Percentiles rank a stretch among this genome's conserved stretches.
Evolutionary conservation across 495 filamentous ascomycete species (phyloP).

Genomic region (Penicillium odoratum): DNA sequence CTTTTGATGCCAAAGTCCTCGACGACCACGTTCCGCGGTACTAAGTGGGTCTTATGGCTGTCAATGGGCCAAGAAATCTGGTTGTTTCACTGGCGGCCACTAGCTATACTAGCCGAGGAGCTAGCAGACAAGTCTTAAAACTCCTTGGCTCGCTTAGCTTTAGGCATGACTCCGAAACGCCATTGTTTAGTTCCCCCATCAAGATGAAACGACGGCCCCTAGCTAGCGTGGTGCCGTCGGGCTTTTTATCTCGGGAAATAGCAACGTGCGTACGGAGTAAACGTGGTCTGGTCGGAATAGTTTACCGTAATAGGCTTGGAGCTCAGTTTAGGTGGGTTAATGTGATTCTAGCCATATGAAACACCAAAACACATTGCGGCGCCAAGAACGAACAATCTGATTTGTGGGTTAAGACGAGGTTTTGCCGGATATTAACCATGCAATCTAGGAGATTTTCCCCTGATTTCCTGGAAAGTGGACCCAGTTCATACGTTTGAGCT

Average conservation of each 20-base stretch:
- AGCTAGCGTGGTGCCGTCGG: neutral
- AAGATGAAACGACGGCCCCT: neutral
- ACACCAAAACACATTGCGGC: neutral
- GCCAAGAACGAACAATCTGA: neutral
- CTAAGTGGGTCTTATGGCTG: neutral
- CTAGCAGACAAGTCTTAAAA: neutral
- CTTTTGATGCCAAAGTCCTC: neutral
- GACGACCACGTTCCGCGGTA: neutral
- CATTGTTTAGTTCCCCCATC: neutral
- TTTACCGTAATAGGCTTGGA: neutral
- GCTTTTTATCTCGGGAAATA: neutral
- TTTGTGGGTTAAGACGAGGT: neutral
- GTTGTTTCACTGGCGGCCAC: neutral
- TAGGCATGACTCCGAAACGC: neutral
- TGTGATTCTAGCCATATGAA: neutral
- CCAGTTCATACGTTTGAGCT: conserved; percentile 2
- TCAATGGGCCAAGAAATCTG: neutral
- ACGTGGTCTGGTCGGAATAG: neutral
- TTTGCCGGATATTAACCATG: neutral
- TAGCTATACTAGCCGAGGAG: neutral
- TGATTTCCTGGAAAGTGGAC: neutral
- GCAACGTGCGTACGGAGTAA: neutral
- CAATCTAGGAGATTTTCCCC: neutral
- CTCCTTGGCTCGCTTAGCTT: neutral
- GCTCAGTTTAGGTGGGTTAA: neutral